Evolutionary conservation across 2,329 filamentous ascomycete genomes (phyloP).

Genomic region (Trichoderma brevicompactum): DNA sequence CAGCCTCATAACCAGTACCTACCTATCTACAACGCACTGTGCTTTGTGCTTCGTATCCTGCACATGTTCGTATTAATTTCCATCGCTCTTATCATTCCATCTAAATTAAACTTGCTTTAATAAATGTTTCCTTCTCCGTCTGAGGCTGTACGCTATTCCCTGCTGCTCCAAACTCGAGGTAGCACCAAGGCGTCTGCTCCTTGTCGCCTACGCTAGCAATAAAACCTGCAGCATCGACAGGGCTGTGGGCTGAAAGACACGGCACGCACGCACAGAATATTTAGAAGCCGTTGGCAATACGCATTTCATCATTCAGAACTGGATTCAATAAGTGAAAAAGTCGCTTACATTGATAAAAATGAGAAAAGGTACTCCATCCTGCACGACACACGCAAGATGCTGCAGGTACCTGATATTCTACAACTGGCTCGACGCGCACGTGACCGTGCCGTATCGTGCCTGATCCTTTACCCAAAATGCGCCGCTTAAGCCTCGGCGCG

Average conservation of each 20-base stretch:
- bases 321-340: too few relatives aligned
- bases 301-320: too few relatives aligned
- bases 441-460: constrained; percentile 36
- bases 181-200: background rate
- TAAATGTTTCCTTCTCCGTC: background rate
- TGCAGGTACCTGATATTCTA: background rate
- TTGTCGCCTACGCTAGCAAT: background rate
- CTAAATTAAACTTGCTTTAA: too few relatives aligned
- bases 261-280: background rate
- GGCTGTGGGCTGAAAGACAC: constrained; percentile 4
- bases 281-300: too few relatives aligned
- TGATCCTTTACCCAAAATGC: constrained; percentile 32
- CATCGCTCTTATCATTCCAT: too few relatives aligned
- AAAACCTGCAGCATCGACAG: background rate
- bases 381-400: background rate
- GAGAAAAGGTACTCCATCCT: background rate
- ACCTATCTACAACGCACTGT: background rate
- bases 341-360: background rate
- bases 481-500: constrained; percentile 45
- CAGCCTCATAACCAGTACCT: too few relatives aligned
- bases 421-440: constrained; percentile 32
- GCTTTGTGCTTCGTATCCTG: background rate
- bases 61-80: too few relatives aligned
- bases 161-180: too few relatives aligned
- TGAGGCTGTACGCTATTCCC: background rate